These are phyloP conservation scores for Salicornia ramosissima DNA, from an alignment of 148 eudicot species.

Conservation along the genomic window DNA sequence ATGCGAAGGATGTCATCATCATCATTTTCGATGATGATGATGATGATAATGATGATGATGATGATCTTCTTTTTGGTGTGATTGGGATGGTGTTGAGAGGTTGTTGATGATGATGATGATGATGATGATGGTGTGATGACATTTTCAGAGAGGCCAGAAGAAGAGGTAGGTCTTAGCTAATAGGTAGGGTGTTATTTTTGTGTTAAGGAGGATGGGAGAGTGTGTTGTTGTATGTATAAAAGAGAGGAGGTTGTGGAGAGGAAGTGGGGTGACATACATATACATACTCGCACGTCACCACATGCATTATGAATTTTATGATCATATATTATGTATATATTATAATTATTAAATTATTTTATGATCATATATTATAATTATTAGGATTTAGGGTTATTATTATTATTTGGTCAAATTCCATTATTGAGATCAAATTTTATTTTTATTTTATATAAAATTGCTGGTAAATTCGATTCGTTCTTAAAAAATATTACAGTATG, in stretches of 20 bases:
- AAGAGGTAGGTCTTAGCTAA: neutral
- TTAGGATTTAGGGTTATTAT: no score
- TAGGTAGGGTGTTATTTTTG: conserved; percentile 11
- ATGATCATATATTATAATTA: no score
- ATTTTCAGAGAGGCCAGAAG: neutral
- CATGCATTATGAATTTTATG: neutral
- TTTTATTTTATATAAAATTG: no score
- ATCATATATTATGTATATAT: no score
- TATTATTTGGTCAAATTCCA: no score
- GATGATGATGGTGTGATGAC: conserved; percentile 3
- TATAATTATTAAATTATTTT: no score
- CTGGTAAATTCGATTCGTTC: no score
- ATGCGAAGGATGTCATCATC: conserved; percentile 15
- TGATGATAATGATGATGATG: neutral
- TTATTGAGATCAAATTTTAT: no score
- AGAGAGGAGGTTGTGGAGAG: conserved; percentile 16
- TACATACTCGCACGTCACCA: conserved; percentile 5
- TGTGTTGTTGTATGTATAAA: neutral
- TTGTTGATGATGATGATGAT: neutral
- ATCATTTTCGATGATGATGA: neutral
- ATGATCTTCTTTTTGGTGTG: neutral
- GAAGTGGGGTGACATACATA: conserved; percentile 10
- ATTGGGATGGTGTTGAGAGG: neutral
- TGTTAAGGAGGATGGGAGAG: neutral
- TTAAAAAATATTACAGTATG: no score